Percentiles rank a stretch among this genome's conserved stretches.
Evolutionary conservation across 495 filamentous ascomycete genomes (phyloP).

Genomic region (Xylaria palmicola): DNA sequence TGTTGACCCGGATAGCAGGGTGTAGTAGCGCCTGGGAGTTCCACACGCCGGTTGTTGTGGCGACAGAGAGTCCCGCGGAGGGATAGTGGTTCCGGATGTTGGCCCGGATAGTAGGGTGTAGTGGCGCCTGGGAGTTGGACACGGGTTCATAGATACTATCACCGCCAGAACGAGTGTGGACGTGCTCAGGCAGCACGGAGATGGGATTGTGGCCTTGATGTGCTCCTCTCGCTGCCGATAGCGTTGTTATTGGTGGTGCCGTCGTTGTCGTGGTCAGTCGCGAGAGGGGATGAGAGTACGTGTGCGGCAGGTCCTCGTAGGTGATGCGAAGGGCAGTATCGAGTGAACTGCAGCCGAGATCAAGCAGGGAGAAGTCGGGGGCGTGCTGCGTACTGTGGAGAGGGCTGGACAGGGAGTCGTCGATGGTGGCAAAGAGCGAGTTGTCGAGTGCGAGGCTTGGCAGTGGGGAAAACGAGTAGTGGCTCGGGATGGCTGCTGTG

Average conservation of each 20-base stretch:
- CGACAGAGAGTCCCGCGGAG: background rate
- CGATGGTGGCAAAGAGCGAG: conserved; percentile 9
- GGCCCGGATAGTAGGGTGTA: background rate
- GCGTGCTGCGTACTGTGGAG: background rate
- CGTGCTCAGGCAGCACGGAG: background rate
- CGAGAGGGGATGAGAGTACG: no score
- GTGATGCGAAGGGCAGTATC: no score
- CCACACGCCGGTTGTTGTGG: background rate
- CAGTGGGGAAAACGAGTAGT: conserved; percentile 1
- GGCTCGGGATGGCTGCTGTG: background rate
- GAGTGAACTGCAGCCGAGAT: background rate
- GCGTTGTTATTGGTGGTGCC: background rate
- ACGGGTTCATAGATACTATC: no score
- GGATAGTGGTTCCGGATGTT: background rate
- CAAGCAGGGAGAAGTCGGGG: background rate
- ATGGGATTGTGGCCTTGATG: background rate
- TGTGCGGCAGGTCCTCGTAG: no score
- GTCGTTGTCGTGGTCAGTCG: no score
- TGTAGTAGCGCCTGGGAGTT: background rate
- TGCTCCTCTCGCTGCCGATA: background rate
- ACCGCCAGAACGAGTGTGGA: background rate
- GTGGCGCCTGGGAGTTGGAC: background rate
- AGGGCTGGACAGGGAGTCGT: background rate
- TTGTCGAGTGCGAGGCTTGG: background rate
- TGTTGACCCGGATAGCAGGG: background rate